Percentiles rank a stretch among this genome's conserved stretches.
Evolutionary conservation across 352 stramenopile genomes (phyloP).

Genomic region (Pythium coloratum): DNA sequence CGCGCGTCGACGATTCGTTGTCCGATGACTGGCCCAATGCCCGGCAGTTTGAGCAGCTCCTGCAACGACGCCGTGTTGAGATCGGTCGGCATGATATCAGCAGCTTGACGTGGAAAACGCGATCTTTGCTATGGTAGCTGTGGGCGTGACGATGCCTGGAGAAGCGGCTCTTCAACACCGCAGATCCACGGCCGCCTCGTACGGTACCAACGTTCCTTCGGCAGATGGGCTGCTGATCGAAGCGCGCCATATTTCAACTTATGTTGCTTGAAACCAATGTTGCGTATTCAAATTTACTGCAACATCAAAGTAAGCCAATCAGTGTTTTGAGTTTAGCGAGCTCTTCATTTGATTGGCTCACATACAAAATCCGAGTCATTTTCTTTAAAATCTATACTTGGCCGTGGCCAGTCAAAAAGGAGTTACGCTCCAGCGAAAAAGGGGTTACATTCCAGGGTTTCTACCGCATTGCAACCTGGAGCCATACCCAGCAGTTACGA

Average conservation of each 20-base stretch:
- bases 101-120: neutral
- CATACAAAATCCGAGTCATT: neutral
- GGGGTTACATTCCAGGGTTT: neutral
- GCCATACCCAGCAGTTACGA: neutral
- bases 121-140: neutral
- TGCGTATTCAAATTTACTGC: neutral
- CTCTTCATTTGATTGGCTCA: neutral
- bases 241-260: neutral
- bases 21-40: constrained; percentile 42
- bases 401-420: neutral
- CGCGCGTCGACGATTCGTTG: constrained; percentile 42
- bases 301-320: neutral
- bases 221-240: neutral
- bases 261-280: neutral
- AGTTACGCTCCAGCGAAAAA: constrained; percentile 1
- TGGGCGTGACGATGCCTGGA: neutral
- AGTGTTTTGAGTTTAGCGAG: neutral
- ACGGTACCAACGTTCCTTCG: neutral
- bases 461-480: neutral
- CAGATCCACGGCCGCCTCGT: neutral
- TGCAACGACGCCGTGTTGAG: constrained; percentile 35
- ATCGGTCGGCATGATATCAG: constrained; percentile 25
- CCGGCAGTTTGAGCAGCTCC: constrained; percentile 42
- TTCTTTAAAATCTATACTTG: neutral
- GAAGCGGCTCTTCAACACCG: constrained; percentile 1